These are phyloP conservation scores for Clarireedia paspali DNA, from an alignment of 2,329 filamentous ascomycete species.

Conservation along the genomic window DNA sequence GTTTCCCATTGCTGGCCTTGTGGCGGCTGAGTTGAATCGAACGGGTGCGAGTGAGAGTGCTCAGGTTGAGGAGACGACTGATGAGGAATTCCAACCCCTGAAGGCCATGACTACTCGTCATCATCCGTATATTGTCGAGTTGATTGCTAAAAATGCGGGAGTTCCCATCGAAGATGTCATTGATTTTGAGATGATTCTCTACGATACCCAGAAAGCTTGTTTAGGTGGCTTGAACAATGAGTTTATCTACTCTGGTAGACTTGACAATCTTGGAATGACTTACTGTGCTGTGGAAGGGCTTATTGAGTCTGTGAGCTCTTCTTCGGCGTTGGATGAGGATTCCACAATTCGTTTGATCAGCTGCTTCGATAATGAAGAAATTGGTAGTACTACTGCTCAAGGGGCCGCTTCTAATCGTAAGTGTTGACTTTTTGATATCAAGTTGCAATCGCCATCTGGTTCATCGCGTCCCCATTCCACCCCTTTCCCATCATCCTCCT, in stretches of 20 bases:
- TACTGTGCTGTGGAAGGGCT: conserved; percentile 85
- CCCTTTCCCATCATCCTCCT: too few species aligned
- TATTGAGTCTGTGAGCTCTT: conserved; percentile 64
- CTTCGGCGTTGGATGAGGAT: conserved; percentile 64
- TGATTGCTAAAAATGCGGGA: conserved; percentile 74
- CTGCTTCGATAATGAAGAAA: conserved; percentile 97
- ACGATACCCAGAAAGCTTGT: conserved; percentile 86
- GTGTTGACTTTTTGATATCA: too few species aligned
- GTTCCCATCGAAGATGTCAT: conserved; percentile 64
- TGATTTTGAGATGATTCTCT: conserved; percentile 95
- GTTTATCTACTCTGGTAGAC: conserved; percentile 89
- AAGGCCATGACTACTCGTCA: conserved; percentile 74
- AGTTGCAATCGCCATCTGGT: too few species aligned
- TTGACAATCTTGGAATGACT: conserved; percentile 95
- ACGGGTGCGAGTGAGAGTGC: conserved; percentile 42
- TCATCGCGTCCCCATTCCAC: too few species aligned
- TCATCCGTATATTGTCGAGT: conserved; percentile 77
- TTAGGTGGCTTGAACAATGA: conserved; percentile 88
- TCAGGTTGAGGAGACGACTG: conserved; percentile 26
- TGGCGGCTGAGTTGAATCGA: conserved; percentile 81
- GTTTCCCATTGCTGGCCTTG: conserved; percentile 85
- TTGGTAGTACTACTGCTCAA: conserved; percentile 86
- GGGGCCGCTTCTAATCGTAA: conserved; percentile 76
- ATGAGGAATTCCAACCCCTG: conserved; percentile 60
- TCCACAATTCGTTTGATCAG: conserved; percentile 81